Percentiles rank a stretch among this genome's conserved stretches.
These are phyloP conservation scores for Caloboletus inedulis DNA, from an alignment of 1,284 basidiomycete genomes.

Conservation along the genomic window DNA sequence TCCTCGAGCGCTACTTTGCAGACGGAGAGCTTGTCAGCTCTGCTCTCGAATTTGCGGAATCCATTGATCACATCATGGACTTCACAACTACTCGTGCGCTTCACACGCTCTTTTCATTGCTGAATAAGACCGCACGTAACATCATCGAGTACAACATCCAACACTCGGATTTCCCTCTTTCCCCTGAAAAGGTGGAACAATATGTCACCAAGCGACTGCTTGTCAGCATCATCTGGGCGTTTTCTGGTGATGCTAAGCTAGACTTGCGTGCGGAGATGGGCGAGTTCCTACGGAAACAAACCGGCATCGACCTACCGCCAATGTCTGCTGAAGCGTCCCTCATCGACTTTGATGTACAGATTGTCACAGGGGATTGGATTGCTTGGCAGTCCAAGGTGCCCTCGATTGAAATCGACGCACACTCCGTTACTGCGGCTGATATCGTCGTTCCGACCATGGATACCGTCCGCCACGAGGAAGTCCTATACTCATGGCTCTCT, in stretches of 20 bases:
- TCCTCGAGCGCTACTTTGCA: constrained; percentile 81
- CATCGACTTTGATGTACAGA: constrained; percentile 95
- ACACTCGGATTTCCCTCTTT: constrained; percentile 92
- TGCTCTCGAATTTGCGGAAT: constrained; percentile 77
- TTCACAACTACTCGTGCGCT: constrained; percentile 91
- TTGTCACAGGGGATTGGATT: constrained; percentile 83
- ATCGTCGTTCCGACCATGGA: constrained; percentile 98
- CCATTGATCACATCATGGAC: constrained; percentile 97
- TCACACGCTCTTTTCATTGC: constrained; percentile 93
- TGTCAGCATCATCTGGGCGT: constrained; percentile 95
- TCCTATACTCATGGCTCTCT: constrained; percentile 97
- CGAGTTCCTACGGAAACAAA: constrained; percentile 80
- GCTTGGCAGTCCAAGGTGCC: constrained; percentile 93
- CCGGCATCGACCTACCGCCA: constrained; percentile 87
- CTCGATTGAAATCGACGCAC: constrained; percentile 94
- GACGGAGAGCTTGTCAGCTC: constrained; percentile 78
- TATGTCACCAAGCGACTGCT: constrained; percentile 92
- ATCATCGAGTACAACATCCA: constrained; percentile 94
- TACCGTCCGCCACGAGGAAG: constrained; percentile 97
- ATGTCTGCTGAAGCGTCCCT: constrained; percentile 76
- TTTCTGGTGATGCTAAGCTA: constrained; percentile 93
- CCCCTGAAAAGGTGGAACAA: constrained; percentile 80
- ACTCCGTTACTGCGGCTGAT: constrained; percentile 92
- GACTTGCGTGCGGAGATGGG: constrained; percentile 90
- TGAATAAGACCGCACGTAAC: constrained; percentile 95